Conservation (phyloP, 345 rosid genomes). For the Brassica nigra region DNA sequence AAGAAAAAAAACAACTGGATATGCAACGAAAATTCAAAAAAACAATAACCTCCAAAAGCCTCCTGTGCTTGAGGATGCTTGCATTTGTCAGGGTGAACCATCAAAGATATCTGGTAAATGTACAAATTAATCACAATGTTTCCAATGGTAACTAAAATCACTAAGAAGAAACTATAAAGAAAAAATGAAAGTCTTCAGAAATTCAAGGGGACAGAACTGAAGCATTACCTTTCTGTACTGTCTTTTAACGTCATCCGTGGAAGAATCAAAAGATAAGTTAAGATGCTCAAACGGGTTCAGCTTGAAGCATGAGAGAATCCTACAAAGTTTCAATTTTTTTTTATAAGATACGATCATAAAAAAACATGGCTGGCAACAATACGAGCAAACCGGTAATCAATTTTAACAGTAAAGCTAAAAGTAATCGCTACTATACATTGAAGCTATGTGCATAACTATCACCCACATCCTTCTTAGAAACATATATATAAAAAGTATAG, state of each 20-base stretch:
- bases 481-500: neutral
- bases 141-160: neutral
- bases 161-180: neutral
- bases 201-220: neutral
- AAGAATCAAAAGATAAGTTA: conserved; percentile 68
- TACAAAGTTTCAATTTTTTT: conserved; percentile 28
- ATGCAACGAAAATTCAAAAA: neutral
- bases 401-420: neutral
- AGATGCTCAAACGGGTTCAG: conserved; percentile 90
- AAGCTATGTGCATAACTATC: neutral
- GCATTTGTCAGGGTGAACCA: conserved; percentile 99
- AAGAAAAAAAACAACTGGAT: neutral
- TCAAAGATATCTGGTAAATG: conserved; percentile 65
- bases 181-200: neutral
- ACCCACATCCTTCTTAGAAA: neutral
- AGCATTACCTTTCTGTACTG: conserved; percentile 89
- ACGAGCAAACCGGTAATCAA: neutral
- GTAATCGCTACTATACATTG: neutral
- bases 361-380: neutral
- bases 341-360: conserved; percentile 1
- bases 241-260: conserved; percentile 73
- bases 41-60: conserved; percentile 78
- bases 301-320: conserved; percentile 98
- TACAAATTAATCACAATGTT: conserved; percentile 24
- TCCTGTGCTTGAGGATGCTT: conserved; percentile 98